Evolutionary conservation across 495 filamentous ascomycete genomes (phyloP).

Genomic region (Amphirosellinia nigrospora): DNA sequence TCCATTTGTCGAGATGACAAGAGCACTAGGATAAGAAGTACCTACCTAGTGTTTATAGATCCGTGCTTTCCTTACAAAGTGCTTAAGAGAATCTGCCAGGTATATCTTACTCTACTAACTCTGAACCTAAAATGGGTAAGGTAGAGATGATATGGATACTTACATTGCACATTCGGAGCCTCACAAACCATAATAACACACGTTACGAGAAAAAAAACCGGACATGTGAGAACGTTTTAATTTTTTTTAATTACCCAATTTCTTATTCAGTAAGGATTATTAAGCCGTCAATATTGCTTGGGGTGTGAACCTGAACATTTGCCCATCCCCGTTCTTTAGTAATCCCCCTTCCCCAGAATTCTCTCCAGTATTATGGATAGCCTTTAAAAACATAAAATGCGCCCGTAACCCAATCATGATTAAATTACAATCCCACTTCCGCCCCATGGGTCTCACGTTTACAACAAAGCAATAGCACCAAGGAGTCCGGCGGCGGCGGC

Average conservation of each 20-base stretch:
- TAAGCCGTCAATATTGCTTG: background rate
- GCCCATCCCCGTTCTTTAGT: background rate
- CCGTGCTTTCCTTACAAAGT: too few species aligned
- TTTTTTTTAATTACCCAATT: background rate
- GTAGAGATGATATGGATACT: too few species aligned
- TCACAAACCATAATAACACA: background rate
- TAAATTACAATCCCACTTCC: background rate
- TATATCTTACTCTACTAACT: too few species aligned
- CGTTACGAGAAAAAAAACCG: background rate
- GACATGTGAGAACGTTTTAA: background rate
- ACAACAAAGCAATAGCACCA: slow-evolving; percentile 29
- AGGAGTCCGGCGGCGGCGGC: slow-evolving; percentile 29
- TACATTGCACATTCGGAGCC: too few species aligned
- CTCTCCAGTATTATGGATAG: background rate
- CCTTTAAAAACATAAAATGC: background rate
- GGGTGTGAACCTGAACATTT: background rate
- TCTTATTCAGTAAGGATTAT: background rate
- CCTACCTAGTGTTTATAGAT: background rate
- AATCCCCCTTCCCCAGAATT: background rate
- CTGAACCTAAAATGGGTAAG: too few species aligned
- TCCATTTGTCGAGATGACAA: too few species aligned
- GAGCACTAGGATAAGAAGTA: background rate
- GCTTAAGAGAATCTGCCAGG: too few species aligned
- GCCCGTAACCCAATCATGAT: background rate
- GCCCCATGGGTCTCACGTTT: background rate